Conservation (phyloP, 257 asterid species). For the Rhazya stricta region DNA sequence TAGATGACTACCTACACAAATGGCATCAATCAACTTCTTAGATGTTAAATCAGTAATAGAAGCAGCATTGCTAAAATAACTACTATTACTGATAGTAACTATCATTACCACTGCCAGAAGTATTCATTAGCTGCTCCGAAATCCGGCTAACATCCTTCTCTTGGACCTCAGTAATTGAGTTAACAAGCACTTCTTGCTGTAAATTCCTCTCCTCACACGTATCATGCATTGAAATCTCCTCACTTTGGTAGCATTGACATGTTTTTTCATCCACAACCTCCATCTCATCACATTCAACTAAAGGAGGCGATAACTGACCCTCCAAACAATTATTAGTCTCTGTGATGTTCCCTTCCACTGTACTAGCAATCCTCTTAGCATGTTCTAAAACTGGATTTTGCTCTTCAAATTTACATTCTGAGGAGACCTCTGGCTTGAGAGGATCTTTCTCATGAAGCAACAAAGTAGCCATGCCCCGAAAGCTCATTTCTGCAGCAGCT, state of each 20-base stretch:
- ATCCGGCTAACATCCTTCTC: conserved; percentile 23
- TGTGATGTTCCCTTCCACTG: conserved; percentile 13
- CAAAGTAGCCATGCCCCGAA: conserved; percentile 17
- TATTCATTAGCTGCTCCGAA: conserved; percentile 21
- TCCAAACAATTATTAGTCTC: conserved; percentile 22
- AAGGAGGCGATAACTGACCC: conserved; percentile 21
- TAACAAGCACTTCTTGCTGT: conserved; percentile 23
- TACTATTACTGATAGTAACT: conserved; percentile 15
- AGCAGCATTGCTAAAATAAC: conserved; percentile 14
- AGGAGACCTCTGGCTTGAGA: conserved; percentile 22
- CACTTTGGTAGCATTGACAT: conserved; percentile 10
- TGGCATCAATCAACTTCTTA: conserved; percentile 19
- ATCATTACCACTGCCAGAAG: conserved; percentile 18
- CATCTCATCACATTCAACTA: conserved; percentile 21
- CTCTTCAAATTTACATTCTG: conserved; percentile 19
- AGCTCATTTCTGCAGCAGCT: conserved; percentile 24
- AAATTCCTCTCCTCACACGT: conserved; percentile 21
- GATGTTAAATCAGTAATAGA: conserved; percentile 19
- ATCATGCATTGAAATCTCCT: conserved; percentile 20
- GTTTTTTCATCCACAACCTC: conserved; percentile 9
- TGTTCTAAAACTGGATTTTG: conserved; percentile 14
- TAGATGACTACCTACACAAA: conserved; percentile 26
- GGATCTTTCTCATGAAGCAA: conserved; percentile 27
- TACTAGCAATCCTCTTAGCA: conserved; percentile 4
- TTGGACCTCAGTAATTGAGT: conserved; percentile 17